Conservation (phyloP, 148 eudicot genomes). For the Drosera capensis region DNA sequence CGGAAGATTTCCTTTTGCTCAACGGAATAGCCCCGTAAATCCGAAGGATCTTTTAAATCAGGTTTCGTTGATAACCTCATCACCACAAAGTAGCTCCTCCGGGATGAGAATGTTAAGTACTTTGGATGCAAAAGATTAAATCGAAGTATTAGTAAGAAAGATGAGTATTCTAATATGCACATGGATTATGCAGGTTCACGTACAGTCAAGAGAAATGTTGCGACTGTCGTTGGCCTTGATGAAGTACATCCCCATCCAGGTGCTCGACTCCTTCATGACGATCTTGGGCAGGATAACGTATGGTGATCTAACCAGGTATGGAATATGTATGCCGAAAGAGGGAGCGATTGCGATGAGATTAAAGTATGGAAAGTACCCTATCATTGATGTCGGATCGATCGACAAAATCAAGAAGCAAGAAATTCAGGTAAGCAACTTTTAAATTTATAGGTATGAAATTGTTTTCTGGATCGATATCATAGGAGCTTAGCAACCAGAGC, state of each 20-base stretch:
- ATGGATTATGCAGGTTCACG: slow-evolving; percentile 49
- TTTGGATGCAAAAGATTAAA: too few species aligned
- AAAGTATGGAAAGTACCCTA: slow-evolving; percentile 55
- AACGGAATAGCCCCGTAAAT: too few species aligned
- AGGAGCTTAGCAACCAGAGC: too few species aligned
- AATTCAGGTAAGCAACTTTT: slow-evolving; percentile 56
- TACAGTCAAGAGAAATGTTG: slow-evolving; percentile 34
- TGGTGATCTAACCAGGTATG: slow-evolving; percentile 50
- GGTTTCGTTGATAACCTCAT: too few species aligned
- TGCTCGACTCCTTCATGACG: slow-evolving; percentile 38
- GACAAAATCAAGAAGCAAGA: slow-evolving; percentile 39
- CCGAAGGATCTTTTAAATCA: too few species aligned
- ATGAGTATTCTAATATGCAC: too few species aligned
- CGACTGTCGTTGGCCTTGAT: slow-evolving; percentile 20
- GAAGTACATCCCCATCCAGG: slow-evolving; percentile 17
- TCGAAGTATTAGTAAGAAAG: too few species aligned
- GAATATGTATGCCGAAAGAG: slow-evolving; percentile 42
- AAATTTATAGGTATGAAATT: too few species aligned
- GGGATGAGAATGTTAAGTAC: too few species aligned
- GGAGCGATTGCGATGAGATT: slow-evolving; percentile 49
- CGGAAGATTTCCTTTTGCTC: too few species aligned
- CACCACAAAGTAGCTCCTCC: too few species aligned
- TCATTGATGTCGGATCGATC: slow-evolving; percentile 50
- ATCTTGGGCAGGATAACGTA: slow-evolving; percentile 37
- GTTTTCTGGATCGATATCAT: too few species aligned